Evolutionary conservation across 2,329 filamentous ascomycete genomes (phyloP).

Genomic region (Pseudogymnoascus destructans): DNA sequence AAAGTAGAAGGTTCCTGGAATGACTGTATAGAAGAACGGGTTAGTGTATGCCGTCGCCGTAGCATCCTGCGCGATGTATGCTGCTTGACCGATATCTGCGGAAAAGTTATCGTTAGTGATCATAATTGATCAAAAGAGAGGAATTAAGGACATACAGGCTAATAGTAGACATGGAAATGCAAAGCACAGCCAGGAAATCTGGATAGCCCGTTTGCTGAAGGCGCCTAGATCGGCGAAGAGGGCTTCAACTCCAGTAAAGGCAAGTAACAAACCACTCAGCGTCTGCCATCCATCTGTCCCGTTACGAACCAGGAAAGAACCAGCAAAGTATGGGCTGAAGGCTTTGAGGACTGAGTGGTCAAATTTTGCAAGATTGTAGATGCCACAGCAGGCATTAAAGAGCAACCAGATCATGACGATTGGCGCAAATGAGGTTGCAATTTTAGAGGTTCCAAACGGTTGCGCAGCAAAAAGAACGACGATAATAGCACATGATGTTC

Average conservation of each 20-base stretch:
- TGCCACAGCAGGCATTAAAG: slow-evolving; percentile 48
- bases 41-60: slow-evolving; percentile 48
- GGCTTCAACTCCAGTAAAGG: slow-evolving; percentile 68
- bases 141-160: slow-evolving; percentile 20
- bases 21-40: slow-evolving; percentile 60
- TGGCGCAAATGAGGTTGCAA: slow-evolving; percentile 50
- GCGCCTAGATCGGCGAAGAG: slow-evolving; percentile 68
- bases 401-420: slow-evolving; percentile 55
- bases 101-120: slow-evolving; percentile 30
- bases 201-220: slow-evolving; percentile 56
- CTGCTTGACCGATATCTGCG: slow-evolving; percentile 61
- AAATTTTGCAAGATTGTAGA: slow-evolving; percentile 44
- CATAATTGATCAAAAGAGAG: neutral
- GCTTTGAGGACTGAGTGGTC: slow-evolving; percentile 42
- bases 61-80: slow-evolving; percentile 48
- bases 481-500: slow-evolving; percentile 50
- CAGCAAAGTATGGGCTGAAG: slow-evolving; percentile 46
- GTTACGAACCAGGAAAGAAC: slow-evolving; percentile 46
- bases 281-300: slow-evolving; percentile 47
- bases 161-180: slow-evolving; percentile 51
- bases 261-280: slow-evolving; percentile 58
- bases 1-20: slow-evolving; percentile 54
- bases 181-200: slow-evolving; percentile 58
- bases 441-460: slow-evolving; percentile 48
- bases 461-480: slow-evolving; percentile 51